Evolutionary conservation across 371 early-diverging fungal genomes (phyloP).

Genomic region (Mortierella sp.): DNA sequence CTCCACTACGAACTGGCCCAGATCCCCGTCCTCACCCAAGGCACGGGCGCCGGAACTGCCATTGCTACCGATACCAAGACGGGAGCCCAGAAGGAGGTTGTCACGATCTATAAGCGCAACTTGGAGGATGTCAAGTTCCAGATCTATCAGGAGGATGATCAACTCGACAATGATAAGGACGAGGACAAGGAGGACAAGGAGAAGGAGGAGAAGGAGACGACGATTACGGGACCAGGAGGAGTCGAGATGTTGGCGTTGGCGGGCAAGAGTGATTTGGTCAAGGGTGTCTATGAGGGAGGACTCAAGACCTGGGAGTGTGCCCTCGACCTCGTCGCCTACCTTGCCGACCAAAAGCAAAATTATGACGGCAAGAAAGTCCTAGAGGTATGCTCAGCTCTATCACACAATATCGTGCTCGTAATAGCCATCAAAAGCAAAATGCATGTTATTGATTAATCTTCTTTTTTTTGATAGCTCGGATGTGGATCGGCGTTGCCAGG

Average conservation of each 20-base stretch:
- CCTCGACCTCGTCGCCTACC: constrained; percentile 82
- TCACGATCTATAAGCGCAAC: constrained; percentile 73
- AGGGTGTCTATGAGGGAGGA: constrained; percentile 94
- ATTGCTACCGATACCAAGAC: constrained; percentile 30
- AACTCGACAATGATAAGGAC: constrained; percentile 69
- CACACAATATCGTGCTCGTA: no score
- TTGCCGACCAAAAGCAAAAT: constrained; percentile 62
- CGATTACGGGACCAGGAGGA: constrained; percentile 53
- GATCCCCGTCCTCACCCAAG: constrained; percentile 35
- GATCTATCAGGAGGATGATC: constrained; percentile 79
- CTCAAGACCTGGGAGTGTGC: constrained; percentile 98
- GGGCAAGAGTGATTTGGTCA: constrained; percentile 83
- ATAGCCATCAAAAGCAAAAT: no score
- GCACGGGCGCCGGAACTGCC: constrained; percentile 31
- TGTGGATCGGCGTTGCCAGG: constrained; percentile 94
- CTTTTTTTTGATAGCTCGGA: constrained; percentile 74
- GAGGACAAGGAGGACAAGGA: constrained; percentile 34
- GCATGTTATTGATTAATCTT: neutral
- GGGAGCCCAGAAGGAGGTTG: constrained; percentile 37
- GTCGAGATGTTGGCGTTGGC: constrained; percentile 65
- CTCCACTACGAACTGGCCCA: constrained; percentile 52
- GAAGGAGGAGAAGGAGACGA: constrained; percentile 21
- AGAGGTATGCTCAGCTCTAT: no score
- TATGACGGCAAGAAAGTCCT: constrained; percentile 69
- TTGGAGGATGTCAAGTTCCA: constrained; percentile 89